Evolutionary conservation across 2,329 filamentous ascomycete genomes (phyloP).

Genomic region (Rutstroemia sydowiana): DNA sequence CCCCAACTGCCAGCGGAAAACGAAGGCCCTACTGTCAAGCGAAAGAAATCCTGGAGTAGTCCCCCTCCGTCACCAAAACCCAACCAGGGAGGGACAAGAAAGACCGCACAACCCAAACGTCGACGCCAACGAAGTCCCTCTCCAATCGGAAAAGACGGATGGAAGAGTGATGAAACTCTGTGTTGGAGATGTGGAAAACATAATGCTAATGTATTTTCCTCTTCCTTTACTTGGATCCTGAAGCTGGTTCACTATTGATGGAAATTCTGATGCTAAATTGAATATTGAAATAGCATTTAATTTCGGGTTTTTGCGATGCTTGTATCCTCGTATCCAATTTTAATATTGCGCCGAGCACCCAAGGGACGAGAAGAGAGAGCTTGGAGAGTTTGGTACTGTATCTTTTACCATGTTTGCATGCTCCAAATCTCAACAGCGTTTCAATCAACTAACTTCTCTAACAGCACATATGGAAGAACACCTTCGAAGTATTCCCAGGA

Average conservation of each 20-base stretch:
- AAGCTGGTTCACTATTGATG: neutral
- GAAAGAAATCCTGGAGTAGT: constrained; percentile 3
- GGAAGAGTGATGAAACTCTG: neutral
- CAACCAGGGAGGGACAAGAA: neutral
- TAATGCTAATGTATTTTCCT: neutral
- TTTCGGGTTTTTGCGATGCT: constrained; percentile 13
- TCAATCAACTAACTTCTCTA: neutral
- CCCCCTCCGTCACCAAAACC: neutral
- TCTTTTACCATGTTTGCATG: constrained; percentile 11
- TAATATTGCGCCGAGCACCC: constrained; percentile 11
- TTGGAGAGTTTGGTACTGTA: constrained; percentile 16
- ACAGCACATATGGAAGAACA: constrained; percentile 15
- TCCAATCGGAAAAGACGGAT: neutral
- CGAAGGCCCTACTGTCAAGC: neutral
- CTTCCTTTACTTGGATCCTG: neutral
- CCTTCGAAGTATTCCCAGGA: constrained; percentile 4
- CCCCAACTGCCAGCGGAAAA: neutral
- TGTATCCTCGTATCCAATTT: constrained; percentile 14
- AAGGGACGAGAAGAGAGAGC: constrained; percentile 12
- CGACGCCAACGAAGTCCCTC: neutral
- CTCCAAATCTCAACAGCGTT: neutral
- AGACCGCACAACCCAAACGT: constrained; percentile 2
- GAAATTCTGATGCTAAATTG: neutral
- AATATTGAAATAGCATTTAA: neutral
- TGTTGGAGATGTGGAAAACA: constrained; percentile 8